These are phyloP conservation scores for Backusella circina DNA, from an alignment of 192 early-diverging fungal genomes.

Conservation along the genomic window DNA sequence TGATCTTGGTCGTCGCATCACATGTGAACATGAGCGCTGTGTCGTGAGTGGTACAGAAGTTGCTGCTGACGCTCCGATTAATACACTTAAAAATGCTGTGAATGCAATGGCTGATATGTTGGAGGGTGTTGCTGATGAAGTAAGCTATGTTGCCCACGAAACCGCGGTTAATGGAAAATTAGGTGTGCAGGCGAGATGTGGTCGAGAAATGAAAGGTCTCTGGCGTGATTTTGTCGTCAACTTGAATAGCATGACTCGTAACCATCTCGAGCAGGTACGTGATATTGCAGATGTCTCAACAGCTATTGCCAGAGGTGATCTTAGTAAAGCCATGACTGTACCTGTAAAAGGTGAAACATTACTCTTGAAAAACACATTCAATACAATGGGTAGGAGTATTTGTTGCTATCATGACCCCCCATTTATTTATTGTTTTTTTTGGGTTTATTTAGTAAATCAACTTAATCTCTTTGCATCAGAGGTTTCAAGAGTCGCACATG, in stretches of 20 bases:
- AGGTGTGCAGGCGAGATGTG: slow-evolving; percentile 59
- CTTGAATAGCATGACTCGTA: slow-evolving; percentile 53
- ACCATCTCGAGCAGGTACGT: slow-evolving; percentile 55
- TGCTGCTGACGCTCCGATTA: slow-evolving; percentile 26
- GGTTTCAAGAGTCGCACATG: slow-evolving; percentile 62
- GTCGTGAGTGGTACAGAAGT: slow-evolving; percentile 11
- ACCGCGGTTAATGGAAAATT: slow-evolving; percentile 71
- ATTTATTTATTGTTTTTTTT: neutral
- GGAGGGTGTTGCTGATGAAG: slow-evolving; percentile 50
- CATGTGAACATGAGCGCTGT: slow-evolving; percentile 38
- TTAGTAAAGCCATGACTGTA: slow-evolving; percentile 64
- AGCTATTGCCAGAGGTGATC: slow-evolving; percentile 66
- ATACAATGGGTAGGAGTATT: slow-evolving; percentile 61
- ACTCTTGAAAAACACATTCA: slow-evolving; percentile 72
- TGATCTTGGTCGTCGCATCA: slow-evolving; percentile 41
- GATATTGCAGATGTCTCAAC: slow-evolving; percentile 71
- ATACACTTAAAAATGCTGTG: slow-evolving; percentile 45
- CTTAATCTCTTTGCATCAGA: slow-evolving; percentile 52
- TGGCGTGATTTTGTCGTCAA: slow-evolving; percentile 56
- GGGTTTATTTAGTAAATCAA: slow-evolving; percentile 40
- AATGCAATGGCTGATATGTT: slow-evolving; percentile 63
- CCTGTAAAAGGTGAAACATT: slow-evolving; percentile 71
- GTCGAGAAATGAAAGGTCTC: slow-evolving; percentile 43
- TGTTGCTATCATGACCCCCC: neutral
- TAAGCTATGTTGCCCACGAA: slow-evolving; percentile 67